phyloP scores from a whole-genome alignment of 1,284 basidiomycete species.

The Rhodotorula mucilaginosa region DNA sequence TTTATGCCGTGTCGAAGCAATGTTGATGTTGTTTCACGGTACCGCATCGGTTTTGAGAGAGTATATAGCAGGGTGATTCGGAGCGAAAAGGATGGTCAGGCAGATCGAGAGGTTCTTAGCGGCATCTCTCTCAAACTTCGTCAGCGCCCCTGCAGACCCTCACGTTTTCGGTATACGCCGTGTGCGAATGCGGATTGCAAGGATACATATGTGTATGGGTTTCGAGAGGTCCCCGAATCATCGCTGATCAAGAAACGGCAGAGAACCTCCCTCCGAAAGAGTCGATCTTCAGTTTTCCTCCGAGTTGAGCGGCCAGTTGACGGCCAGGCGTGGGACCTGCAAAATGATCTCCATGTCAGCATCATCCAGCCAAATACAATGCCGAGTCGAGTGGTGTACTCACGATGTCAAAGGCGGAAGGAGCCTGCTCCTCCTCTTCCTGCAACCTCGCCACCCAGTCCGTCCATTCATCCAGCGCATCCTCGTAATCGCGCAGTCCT shows the following conservation, averaged over 20 bases:
- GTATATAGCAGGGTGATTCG: too few species aligned
- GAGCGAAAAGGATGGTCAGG: too few species aligned
- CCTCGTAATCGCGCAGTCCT: slow-evolving; percentile 54
- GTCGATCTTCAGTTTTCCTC: background rate
- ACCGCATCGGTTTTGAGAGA: too few species aligned
- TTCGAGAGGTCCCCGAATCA: too few species aligned
- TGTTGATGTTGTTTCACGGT: slow-evolving; percentile 1
- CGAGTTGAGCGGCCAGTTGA: slow-evolving; percentile 18
- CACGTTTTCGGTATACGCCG: too few species aligned
- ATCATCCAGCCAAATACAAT: background rate
- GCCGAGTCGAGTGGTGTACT: background rate
- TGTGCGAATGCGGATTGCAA: too few species aligned
- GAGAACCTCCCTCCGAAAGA: too few species aligned
- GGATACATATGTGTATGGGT: too few species aligned
- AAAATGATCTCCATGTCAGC: background rate
- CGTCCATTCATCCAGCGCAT: slow-evolving; percentile 46
- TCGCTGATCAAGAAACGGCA: too few species aligned
- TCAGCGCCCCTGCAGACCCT: too few species aligned
- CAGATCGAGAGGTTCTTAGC: too few species aligned
- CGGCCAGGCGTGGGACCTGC: slow-evolving; percentile 25
- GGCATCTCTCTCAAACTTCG: too few species aligned
- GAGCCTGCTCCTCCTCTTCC: slow-evolving; percentile 32
- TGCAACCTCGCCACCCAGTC: slow-evolving; percentile 37
- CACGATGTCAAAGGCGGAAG: slow-evolving; percentile 24
- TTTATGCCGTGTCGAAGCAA: slow-evolving; percentile 2